Conservation (phyloP, 371 early-diverging fungal species). For the Mortierella sp. region DNA sequence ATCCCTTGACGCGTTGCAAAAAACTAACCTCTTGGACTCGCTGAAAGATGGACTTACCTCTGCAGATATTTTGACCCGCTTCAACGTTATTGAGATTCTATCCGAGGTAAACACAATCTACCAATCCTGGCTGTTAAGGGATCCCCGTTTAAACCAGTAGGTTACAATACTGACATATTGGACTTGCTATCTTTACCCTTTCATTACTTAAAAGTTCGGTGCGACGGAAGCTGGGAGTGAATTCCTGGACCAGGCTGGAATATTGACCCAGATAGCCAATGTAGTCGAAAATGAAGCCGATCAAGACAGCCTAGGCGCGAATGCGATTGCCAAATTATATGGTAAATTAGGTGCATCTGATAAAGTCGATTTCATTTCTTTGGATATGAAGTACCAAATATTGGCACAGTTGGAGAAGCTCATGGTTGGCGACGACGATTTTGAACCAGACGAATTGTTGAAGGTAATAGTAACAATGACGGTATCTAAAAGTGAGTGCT, state of each 20-base stretch:
- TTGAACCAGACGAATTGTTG: conserved; percentile 25
- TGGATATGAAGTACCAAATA: conserved; percentile 51
- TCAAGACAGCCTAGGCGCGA: conserved; percentile 27
- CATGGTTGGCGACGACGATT: conserved; percentile 26
- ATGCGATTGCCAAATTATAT: conserved; percentile 41
- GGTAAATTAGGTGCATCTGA: conserved; percentile 42
- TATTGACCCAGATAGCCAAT: conserved; percentile 16
- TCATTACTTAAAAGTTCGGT: conserved; percentile 26
- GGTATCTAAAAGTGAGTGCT: neutral
- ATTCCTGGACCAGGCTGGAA: conserved; percentile 31
- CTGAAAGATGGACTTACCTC: conserved; percentile 22
- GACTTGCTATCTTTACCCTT: neutral
- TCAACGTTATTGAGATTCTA: conserved; percentile 51
- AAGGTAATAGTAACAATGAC: conserved; percentile 5
- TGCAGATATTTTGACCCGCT: conserved; percentile 38
- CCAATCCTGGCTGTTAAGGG: no score
- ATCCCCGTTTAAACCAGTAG: neutral
- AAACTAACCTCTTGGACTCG: conserved; percentile 21
- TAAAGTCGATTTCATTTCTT: conserved; percentile 16
- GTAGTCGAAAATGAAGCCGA: conserved; percentile 23
- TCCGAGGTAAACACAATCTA: conserved; percentile 20
- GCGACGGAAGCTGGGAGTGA: conserved; percentile 31
- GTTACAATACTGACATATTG: neutral
- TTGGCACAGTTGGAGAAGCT: conserved; percentile 34
- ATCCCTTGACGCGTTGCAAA: conserved; percentile 1